Conservation (phyloP, 2,329 filamentous ascomycete genomes). For the Colletotrichum sp. region DNA sequence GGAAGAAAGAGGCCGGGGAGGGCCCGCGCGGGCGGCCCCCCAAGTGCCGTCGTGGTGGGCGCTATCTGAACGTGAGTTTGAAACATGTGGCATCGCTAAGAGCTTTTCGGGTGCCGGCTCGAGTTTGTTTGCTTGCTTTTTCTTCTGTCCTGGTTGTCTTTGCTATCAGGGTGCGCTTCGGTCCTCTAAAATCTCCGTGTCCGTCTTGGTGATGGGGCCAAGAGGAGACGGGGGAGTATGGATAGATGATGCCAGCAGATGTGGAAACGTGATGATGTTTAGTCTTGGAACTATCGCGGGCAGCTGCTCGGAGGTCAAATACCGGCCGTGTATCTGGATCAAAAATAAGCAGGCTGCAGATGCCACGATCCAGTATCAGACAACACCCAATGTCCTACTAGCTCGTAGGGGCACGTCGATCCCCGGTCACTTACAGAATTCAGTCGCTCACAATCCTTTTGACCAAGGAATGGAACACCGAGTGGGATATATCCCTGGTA, state of each 20-base stretch:
- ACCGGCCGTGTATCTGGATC: background rate
- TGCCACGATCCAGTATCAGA: background rate
- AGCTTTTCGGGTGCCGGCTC: background rate
- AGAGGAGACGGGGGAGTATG: background rate
- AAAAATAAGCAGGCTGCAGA: background rate
- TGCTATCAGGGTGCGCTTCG: background rate
- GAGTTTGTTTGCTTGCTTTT: background rate
- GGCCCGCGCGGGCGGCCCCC: too few species aligned
- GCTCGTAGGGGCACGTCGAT: background rate
- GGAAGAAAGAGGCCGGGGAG: background rate
- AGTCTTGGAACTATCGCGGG: background rate
- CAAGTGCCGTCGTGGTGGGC: background rate
- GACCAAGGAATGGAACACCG: background rate
- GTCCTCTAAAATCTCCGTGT: background rate
- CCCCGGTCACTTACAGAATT: background rate
- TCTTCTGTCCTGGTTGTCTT: background rate
- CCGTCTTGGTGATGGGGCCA: background rate
- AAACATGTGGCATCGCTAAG: background rate
- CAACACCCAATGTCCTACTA: background rate
- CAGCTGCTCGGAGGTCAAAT: background rate
- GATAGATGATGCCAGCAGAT: background rate
- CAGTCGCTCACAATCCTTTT: background rate
- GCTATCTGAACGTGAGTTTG: background rate
- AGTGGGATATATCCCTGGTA: background rate
- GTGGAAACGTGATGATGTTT: background rate